Conservation (phyloP, 805 yeast species). For the Ogataea angusta region DNA sequence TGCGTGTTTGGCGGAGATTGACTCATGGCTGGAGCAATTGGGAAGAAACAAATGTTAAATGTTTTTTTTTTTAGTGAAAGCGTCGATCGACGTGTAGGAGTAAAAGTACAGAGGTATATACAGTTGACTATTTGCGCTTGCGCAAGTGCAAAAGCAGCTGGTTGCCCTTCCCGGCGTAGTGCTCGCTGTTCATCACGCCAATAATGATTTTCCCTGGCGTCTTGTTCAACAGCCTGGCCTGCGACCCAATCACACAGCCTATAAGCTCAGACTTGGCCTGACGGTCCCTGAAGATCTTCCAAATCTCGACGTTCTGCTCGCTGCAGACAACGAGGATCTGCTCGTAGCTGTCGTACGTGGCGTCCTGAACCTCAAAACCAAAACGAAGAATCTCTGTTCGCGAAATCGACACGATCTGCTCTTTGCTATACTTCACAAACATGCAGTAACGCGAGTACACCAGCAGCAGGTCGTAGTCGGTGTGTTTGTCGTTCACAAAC, state of each 20-base stretch:
- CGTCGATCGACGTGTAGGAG: not conserved
- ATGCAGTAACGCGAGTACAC: slow-evolving; percentile 29
- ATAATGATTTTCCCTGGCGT: slow-evolving; percentile 29
- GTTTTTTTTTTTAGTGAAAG: slow-evolving; percentile 5
- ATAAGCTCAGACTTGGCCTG: slow-evolving; percentile 21
- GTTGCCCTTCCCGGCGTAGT: slow-evolving; percentile 10
- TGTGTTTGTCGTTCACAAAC: slow-evolving; percentile 11
- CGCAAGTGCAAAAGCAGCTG: slow-evolving; percentile 20
- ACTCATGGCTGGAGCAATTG: slow-evolving; percentile 41
- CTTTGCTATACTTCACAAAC: slow-evolving; percentile 25
- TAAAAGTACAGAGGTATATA: not conserved
- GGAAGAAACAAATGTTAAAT: slow-evolving; percentile 18
- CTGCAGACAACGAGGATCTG: slow-evolving; percentile 24
- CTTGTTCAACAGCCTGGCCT: slow-evolving; percentile 23
- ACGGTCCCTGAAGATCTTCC: slow-evolving; percentile 23
- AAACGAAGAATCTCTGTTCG: slow-evolving; percentile 27
- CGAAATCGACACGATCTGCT: slow-evolving; percentile 21
- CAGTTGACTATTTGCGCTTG: slow-evolving; percentile 5
- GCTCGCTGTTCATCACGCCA: slow-evolving; percentile 16
- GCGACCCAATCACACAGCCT: slow-evolving; percentile 26
- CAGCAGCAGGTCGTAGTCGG: slow-evolving; percentile 27
- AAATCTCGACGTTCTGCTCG: slow-evolving; percentile 26
- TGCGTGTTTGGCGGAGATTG: slow-evolving; percentile 20
- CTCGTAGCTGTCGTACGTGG: slow-evolving; percentile 29
- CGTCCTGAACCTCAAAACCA: slow-evolving; percentile 25